Percentiles rank a stretch among this genome's conserved stretches.
Evolutionary conservation across 257 asterid genomes (phyloP).

Genomic region (Nyctanthes arbortristis): DNA sequence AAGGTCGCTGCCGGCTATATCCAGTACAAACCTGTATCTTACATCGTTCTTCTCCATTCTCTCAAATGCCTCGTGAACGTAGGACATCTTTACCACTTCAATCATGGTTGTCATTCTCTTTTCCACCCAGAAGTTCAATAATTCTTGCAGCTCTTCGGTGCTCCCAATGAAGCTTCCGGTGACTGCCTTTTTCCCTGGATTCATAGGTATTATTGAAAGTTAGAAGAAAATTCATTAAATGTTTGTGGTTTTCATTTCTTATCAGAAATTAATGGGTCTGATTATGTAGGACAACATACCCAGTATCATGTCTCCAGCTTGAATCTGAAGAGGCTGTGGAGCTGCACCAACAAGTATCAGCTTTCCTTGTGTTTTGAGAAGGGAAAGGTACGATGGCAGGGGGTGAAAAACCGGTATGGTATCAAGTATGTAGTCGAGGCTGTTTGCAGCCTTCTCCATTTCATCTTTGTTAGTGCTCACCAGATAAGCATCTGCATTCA

Average conservation of each 20-base stretch:
- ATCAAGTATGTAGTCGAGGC: slow-evolving; percentile 48
- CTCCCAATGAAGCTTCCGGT: slow-evolving; percentile 50
- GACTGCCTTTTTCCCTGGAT: slow-evolving; percentile 36
- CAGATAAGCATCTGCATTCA: slow-evolving; percentile 40
- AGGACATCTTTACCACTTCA: slow-evolving; percentile 41
- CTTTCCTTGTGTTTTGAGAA: slow-evolving; percentile 43
- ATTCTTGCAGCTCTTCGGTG: slow-evolving; percentile 38
- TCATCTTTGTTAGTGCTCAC: slow-evolving; percentile 30
- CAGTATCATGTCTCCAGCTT: slow-evolving; percentile 28
- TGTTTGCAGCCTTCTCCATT: slow-evolving; percentile 31
- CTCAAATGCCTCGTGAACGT: slow-evolving; percentile 38
- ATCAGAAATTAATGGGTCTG: background rate
- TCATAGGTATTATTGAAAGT: too few relatives aligned
- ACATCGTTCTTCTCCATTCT: slow-evolving; percentile 51
- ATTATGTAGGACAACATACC: slow-evolving; percentile 26
- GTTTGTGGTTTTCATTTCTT: background rate
- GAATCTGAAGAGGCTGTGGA: slow-evolving; percentile 37
- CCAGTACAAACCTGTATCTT: slow-evolving; percentile 47
- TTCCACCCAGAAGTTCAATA: slow-evolving; percentile 40
- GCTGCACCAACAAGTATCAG: slow-evolving; percentile 38
- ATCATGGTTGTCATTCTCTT: slow-evolving; percentile 37
- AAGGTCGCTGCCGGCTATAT: slow-evolving; percentile 38
- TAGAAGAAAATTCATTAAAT: background rate
- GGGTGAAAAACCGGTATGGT: slow-evolving; percentile 44
- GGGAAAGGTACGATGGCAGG: slow-evolving; percentile 30